These are phyloP conservation scores for Mucor mucedo DNA, from an alignment of 371 early-diverging fungal genomes.

Conservation along the genomic window DNA sequence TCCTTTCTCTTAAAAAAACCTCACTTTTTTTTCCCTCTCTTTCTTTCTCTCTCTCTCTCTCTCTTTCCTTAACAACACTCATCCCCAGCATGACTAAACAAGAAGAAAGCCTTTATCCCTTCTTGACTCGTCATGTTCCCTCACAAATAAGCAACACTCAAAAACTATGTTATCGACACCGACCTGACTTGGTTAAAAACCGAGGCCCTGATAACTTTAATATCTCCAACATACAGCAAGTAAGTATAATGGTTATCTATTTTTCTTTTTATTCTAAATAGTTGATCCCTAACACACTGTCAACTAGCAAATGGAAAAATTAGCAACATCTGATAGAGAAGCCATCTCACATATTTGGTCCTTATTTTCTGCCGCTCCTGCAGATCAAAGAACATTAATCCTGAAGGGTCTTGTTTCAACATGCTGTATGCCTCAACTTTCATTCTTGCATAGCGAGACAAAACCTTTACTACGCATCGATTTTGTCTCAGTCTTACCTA, in stretches of 20 bases:
- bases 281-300: background rate
- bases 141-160: constrained; percentile 38
- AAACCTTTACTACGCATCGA: constrained; percentile 81
- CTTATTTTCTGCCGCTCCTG: constrained; percentile 62
- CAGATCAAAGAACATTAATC: constrained; percentile 64
- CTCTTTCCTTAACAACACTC: background rate
- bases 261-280: background rate
- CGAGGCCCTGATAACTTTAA: constrained; percentile 33
- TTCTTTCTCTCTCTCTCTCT: constrained; percentile 1
- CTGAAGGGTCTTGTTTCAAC: constrained; percentile 75
- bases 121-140: constrained; percentile 46
- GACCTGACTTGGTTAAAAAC: constrained; percentile 35
- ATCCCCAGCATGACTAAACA: background rate
- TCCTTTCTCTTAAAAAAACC: background rate
- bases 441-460: constrained; percentile 71
- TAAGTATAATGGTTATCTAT: constrained; percentile 5
- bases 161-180: constrained; percentile 39
- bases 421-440: constrained; percentile 81
- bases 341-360: constrained; percentile 68
- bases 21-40: background rate
- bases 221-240: constrained; percentile 26
- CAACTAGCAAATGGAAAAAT: constrained; percentile 47
- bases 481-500: constrained; percentile 76
- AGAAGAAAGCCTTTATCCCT: constrained; percentile 25
- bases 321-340: constrained; percentile 51